Evolutionary conservation across 2,329 filamentous ascomycete genomes (phyloP).

Genomic region (Leptographium procerum): DNA sequence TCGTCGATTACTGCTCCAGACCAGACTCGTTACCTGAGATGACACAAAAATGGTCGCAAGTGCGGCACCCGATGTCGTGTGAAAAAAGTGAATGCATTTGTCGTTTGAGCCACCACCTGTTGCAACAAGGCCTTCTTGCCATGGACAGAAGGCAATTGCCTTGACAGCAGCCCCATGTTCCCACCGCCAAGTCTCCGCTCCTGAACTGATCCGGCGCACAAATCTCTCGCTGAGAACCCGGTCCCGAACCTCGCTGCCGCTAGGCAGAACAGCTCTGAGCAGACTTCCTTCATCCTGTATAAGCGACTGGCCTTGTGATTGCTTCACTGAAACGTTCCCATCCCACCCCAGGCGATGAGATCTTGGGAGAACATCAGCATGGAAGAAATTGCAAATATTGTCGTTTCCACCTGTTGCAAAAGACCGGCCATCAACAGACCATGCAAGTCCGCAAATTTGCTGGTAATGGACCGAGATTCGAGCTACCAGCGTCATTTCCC

Average conservation of each 20-base stretch:
- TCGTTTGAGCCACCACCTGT: conserved; percentile 91
- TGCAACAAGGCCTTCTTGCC: conserved; percentile 76
- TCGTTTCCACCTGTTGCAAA: conserved; percentile 92
- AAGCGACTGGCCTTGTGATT: neutral
- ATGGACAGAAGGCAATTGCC: conserved; percentile 92
- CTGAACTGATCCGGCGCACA: conserved; percentile 29
- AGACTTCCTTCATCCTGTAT: neutral
- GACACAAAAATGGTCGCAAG: conserved; percentile 86
- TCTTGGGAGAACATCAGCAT: conserved; percentile 44
- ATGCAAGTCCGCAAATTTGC: conserved; percentile 87
- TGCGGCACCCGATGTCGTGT: conserved; percentile 69
- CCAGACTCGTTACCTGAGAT: conserved; percentile 83
- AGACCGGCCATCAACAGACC: conserved; percentile 62
- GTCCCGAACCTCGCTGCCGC: conserved; percentile 4
- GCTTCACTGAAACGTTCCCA: neutral
- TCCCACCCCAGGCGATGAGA: neutral
- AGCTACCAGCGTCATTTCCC: conserved; percentile 65
- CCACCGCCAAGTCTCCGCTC: conserved; percentile 60
- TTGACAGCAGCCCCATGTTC: conserved; percentile 82
- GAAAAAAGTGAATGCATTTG: conserved; percentile 91
- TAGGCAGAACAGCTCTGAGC: neutral
- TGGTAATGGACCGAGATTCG: conserved; percentile 71
- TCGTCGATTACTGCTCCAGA: conserved; percentile 75
- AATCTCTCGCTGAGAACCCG: neutral
- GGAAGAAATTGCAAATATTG: conserved; percentile 76